phyloP scores from a whole-genome alignment of 345 rosid species.

The Nephelium lappaceum region DNA sequence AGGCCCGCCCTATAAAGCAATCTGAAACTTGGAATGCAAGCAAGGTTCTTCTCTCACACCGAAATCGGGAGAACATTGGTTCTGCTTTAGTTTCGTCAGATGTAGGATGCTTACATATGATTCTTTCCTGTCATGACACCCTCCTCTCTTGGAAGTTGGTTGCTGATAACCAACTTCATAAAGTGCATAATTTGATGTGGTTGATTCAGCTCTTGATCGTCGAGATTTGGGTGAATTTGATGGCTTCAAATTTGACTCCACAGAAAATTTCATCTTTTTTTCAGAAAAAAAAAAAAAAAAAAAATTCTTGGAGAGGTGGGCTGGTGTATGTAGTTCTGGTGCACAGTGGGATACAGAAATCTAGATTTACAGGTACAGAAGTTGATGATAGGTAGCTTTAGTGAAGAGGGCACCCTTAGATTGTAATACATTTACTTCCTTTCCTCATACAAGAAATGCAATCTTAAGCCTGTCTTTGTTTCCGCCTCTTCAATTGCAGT shows the following conservation, averaged over 20 bases:
- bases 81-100: not conserved
- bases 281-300: too few species aligned
- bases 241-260: not conserved
- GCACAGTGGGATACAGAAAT: conserved; percentile 1
- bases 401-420: not conserved
- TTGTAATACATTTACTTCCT: not conserved
- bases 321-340: not conserved
- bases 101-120: conserved; percentile 11
- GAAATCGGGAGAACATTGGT: not conserved
- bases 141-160: not conserved
- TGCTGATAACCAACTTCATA: not conserved
- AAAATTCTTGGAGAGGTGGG: not conserved
- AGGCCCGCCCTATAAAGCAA: conserved; percentile 33
- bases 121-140: not conserved
- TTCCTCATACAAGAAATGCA: not conserved
- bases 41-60: not conserved
- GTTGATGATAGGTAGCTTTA: conserved; percentile 7
- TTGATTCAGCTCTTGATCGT: not conserved
- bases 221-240: not conserved
- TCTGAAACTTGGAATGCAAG: conserved; percentile 21
- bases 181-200: not conserved
- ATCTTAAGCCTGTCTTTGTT: not conserved
- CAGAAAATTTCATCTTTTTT: not conserved
- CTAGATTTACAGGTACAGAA: conserved; percentile 3
- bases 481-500: not conserved